Conservation (phyloP, 1,284 basidiomycete genomes). For the Schizophyllum amplum region DNA sequence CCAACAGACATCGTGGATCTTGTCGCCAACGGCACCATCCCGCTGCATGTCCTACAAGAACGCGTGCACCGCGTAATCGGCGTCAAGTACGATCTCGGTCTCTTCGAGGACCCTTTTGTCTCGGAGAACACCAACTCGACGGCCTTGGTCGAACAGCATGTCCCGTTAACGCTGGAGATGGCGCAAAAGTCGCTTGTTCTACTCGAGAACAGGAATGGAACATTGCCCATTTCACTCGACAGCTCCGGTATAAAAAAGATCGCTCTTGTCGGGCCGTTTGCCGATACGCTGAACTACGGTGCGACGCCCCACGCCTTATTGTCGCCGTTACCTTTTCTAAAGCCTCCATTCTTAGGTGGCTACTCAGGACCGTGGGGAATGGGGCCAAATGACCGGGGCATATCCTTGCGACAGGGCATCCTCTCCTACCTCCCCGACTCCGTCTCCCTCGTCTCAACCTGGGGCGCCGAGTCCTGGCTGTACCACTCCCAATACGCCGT, state of each 20-base stretch:
- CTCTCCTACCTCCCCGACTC: slow-evolving; percentile 13
- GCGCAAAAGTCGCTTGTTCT: slow-evolving; percentile 19
- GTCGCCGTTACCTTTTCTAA: no score
- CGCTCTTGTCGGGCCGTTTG: slow-evolving; percentile 20
- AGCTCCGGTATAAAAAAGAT: slow-evolving; percentile 15
- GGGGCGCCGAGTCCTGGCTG: slow-evolving; percentile 20
- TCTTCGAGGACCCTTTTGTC: slow-evolving; percentile 20
- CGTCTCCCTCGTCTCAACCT: slow-evolving; percentile 17
- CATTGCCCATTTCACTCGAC: slow-evolving; percentile 16
- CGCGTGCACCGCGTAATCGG: slow-evolving; percentile 16
- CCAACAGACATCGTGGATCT: slow-evolving; percentile 14
- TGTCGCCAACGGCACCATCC: slow-evolving; percentile 15
- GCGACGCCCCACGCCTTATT: no score
- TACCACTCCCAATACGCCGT: slow-evolving; percentile 23
- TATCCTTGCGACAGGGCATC: slow-evolving; percentile 19
- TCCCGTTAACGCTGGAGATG: slow-evolving; percentile 19
- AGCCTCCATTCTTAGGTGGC: slow-evolving; percentile 10
- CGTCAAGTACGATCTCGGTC: slow-evolving; percentile 22
- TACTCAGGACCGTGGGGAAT: slow-evolving; percentile 22
- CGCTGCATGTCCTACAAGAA: slow-evolving; percentile 12
- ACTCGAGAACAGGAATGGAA: slow-evolving; percentile 18
- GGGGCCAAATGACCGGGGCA: slow-evolving; percentile 16
- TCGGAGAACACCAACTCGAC: slow-evolving; percentile 14
- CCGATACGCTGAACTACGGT: slow-evolving; percentile 20
- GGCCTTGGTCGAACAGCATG: slow-evolving; percentile 14